Evolutionary conservation across 2,329 filamentous ascomycete species (phyloP).

Genomic region (Colletotrichum tofieldiae): DNA sequence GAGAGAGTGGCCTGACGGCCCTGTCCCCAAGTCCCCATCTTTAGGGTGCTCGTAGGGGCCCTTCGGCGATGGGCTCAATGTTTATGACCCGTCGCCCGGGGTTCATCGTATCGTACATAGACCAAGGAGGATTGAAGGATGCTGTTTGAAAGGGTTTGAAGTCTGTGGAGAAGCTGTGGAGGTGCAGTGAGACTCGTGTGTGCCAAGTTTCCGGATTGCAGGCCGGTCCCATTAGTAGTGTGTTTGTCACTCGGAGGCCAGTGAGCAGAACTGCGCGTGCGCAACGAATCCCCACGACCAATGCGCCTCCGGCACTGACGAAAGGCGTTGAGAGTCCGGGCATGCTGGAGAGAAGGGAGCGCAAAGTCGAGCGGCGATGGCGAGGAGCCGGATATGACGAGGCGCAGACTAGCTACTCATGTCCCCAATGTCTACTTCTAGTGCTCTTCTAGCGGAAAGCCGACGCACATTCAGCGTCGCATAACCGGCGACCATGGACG

Average conservation of each 20-base stretch:
- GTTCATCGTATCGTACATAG: conserved; percentile 26
- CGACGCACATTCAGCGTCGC: conserved; percentile 9
- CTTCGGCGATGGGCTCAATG: background rate
- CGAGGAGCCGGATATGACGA: conserved; percentile 1
- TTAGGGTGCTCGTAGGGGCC: background rate
- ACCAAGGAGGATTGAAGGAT: conserved; percentile 1
- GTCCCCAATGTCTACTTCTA: background rate
- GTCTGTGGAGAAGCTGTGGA: conserved; percentile 29
- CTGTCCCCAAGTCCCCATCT: conserved; percentile 1
- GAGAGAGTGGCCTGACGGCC: conserved; percentile 16
- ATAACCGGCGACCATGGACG: conserved; percentile 7
- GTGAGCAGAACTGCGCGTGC: conserved; percentile 3
- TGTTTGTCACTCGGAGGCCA: background rate
- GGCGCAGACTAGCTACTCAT: background rate
- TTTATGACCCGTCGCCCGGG: conserved; percentile 11
- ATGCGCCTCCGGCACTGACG: no score
- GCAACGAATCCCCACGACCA: background rate
- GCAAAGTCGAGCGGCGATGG: background rate
- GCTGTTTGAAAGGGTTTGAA: conserved; percentile 22
- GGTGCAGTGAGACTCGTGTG: conserved; percentile 1
- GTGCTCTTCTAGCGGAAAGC: conserved; percentile 9
- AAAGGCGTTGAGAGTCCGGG: background rate
- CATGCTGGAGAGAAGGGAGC: background rate
- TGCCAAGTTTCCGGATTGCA: conserved; percentile 15
- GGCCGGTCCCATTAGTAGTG: background rate